Percentiles rank a stretch among this genome's conserved stretches.
Evolutionary conservation across 2,329 filamentous ascomycete genomes (phyloP).

Genomic region (Aspergillus sp.): DNA sequence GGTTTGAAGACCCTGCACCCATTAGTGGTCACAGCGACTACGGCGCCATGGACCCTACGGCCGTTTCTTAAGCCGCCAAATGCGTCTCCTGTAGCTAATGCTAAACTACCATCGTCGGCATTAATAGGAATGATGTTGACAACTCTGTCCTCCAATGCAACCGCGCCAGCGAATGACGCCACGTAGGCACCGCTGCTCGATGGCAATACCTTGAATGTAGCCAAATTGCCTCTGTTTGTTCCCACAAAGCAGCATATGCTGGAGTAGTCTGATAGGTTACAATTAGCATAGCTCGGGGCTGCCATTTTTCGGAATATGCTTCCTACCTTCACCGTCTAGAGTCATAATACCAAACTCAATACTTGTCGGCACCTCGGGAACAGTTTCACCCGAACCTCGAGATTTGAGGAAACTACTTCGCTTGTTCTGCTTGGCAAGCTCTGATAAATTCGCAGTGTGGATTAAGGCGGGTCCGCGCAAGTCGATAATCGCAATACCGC

Average conservation of each 20-base stretch:
- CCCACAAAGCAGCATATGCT: slow-evolving; percentile 92
- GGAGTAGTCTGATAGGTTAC: slow-evolving; percentile 65
- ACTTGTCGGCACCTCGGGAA: slow-evolving; percentile 71
- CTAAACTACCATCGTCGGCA: slow-evolving; percentile 71
- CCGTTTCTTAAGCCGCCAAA: slow-evolving; percentile 78
- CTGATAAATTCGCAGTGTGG: slow-evolving; percentile 68
- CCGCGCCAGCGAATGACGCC: slow-evolving; percentile 68
- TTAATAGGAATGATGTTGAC: slow-evolving; percentile 78
- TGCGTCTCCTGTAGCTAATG: slow-evolving; percentile 70
- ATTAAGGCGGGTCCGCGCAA: slow-evolving; percentile 84
- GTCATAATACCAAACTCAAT: slow-evolving; percentile 94
- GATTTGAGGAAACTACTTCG: slow-evolving; percentile 67
- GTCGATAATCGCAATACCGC: slow-evolving; percentile 79
- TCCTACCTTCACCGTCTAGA: slow-evolving; percentile 74
- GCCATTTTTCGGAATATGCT: not conserved
- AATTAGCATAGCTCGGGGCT: slow-evolving; percentile 23
- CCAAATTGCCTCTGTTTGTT: slow-evolving; percentile 77
- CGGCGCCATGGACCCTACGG: slow-evolving; percentile 71
- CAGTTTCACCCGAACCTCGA: slow-evolving; percentile 48
- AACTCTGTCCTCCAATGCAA: slow-evolving; percentile 66
- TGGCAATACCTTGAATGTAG: slow-evolving; percentile 88
- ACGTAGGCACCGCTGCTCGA: slow-evolving; percentile 67
- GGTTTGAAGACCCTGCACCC: slow-evolving; percentile 89
- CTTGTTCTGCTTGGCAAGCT: slow-evolving; percentile 76
- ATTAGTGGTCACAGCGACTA: slow-evolving; percentile 72